Evolutionary conservation across 179 eudicot genomes (phyloP).

Genomic region (Pouteria campechiana): DNA sequence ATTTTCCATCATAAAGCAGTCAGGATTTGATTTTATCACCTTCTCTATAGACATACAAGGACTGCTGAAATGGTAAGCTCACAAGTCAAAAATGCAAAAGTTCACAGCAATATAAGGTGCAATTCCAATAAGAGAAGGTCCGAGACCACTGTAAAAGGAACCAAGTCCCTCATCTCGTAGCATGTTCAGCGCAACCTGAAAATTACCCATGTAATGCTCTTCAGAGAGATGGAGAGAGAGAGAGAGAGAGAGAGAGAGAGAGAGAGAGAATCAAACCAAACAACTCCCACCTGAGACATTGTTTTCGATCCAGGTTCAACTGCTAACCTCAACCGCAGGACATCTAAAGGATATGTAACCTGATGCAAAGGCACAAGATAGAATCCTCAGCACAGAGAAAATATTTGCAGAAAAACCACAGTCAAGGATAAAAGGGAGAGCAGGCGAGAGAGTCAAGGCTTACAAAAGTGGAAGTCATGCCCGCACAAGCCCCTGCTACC

Average conservation of each 20-base stretch:
- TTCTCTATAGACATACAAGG: slow-evolving; percentile 4
- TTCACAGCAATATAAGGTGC: slow-evolving; percentile 99
- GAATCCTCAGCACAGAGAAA: neutral
- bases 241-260: too few relatives aligned
- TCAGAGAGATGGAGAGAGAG: too few relatives aligned
- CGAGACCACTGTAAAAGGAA: slow-evolving; percentile 92
- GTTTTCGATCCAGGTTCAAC: slow-evolving; percentile 82
- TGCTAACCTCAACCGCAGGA: slow-evolving; percentile 82
- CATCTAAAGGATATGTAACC: slow-evolving; percentile 97
- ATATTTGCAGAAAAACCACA: slow-evolving; percentile 3
- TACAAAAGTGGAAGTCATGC: slow-evolving; percentile 98
- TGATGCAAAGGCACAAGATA: slow-evolving; percentile 15
- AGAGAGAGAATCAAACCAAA: too few relatives aligned
- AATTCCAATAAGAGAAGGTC: slow-evolving; percentile 95
- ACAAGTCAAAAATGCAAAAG: slow-evolving; percentile 97
- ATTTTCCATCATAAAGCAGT: slow-evolving; percentile 2
- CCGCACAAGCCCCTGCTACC: slow-evolving; percentile 98
- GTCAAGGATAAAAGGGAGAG: neutral
- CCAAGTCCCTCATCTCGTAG: slow-evolving; percentile 83
- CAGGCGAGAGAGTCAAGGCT: slow-evolving; percentile 16
- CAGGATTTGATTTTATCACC: neutral
- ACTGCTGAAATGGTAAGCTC: slow-evolving; percentile 37
- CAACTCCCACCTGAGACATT: slow-evolving; percentile 65
- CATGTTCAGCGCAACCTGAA: slow-evolving; percentile 85
- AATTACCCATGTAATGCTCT: slow-evolving; percentile 6